These are phyloP conservation scores for Sporothrix humicola DNA, from an alignment of 2,329 filamentous ascomycete species.

Conservation along the genomic window DNA sequence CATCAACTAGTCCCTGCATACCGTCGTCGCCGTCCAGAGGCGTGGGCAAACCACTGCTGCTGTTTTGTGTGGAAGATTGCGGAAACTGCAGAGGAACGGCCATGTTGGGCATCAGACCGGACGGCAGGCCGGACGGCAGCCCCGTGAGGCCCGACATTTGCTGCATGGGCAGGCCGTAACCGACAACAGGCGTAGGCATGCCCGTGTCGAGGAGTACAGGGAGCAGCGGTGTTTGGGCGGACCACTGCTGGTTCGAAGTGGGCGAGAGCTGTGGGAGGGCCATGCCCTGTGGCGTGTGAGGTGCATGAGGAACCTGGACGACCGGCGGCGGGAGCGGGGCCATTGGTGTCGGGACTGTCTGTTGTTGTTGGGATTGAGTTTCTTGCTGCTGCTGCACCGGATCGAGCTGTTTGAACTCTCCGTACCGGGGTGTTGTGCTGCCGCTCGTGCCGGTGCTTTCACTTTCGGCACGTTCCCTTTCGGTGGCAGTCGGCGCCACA, in stretches of 20 bases:
- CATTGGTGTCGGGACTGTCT: neutral
- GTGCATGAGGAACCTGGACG: neutral
- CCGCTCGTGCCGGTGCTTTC: neutral
- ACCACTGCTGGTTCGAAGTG: neutral
- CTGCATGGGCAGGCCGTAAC: conserved; percentile 21
- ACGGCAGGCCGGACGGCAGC: neutral
- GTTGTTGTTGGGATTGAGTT: neutral
- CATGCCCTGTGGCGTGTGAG: neutral
- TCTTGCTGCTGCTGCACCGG: neutral
- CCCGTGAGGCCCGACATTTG: neutral
- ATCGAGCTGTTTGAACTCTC: neutral
- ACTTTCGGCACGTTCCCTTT: neutral
- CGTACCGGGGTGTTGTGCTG: conserved; percentile 8
- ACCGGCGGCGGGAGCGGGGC: neutral
- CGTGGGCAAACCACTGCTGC: neutral
- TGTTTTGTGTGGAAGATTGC: neutral
- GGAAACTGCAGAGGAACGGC: neutral
- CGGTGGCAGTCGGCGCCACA: neutral
- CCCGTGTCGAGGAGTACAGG: neutral
- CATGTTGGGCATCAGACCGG: neutral
- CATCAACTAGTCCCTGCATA: neutral
- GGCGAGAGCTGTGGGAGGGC: neutral
- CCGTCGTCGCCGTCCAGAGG: neutral
- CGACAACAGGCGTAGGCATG: neutral
- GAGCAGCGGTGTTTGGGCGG: neutral